Conservation (phyloP, 2,329 filamentous ascomycete species). For the Metarhizium guizhouense region DNA sequence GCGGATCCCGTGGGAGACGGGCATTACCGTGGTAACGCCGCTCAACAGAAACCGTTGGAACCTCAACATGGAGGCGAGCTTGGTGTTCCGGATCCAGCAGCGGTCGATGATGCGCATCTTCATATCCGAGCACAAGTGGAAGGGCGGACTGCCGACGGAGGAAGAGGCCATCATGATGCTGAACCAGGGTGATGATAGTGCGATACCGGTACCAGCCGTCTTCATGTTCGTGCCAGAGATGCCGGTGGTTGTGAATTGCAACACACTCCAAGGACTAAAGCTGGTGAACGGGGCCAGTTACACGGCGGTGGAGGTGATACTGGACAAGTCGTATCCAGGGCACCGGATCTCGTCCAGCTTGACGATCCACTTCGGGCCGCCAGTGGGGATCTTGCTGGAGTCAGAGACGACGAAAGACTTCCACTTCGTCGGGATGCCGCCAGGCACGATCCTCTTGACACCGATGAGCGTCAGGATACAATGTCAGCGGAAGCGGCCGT, state of each 20-base stretch:
- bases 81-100: not conserved
- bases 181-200: constrained; percentile 1
- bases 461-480: too few species aligned
- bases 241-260: not conserved
- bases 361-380: too few species aligned
- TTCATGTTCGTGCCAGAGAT: constrained; percentile 3
- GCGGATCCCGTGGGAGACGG: constrained; percentile 5
- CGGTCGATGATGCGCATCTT: too few species aligned
- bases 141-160: not conserved
- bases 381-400: too few species aligned
- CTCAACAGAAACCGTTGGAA: constrained; percentile 8
- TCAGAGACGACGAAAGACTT: too few species aligned
- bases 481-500: not conserved
- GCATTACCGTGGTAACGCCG: constrained; percentile 6
- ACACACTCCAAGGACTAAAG: not conserved
- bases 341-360: too few species aligned
- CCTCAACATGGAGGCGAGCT: constrained; percentile 8
- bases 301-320: too few species aligned
- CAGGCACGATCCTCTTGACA: too few species aligned
- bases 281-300: too few species aligned
- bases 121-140: too few species aligned
- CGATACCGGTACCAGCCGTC: not conserved
- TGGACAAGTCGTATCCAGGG: too few species aligned
- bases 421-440: too few species aligned
- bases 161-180: constrained; percentile 4